phyloP scores from a whole-genome alignment of 805 yeast genomes.

The Ogataea ramenticola region DNA sequence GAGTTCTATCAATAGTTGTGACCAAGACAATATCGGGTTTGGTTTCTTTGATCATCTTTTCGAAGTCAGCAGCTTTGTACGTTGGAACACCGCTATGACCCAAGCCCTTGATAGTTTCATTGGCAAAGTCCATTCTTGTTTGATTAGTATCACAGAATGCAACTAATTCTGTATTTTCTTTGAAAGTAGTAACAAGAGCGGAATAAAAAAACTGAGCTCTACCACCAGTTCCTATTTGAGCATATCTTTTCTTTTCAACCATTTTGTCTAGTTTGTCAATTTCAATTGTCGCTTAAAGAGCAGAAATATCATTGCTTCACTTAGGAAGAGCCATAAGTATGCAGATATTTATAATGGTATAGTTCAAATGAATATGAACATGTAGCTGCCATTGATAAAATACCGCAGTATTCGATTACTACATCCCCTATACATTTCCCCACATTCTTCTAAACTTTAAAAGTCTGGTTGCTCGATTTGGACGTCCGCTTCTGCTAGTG shows the following conservation, averaged over 20 bases:
- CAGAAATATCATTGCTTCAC: no score
- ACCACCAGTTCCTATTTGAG: conserved; percentile 4
- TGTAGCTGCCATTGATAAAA: no score
- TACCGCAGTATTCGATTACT: no score
- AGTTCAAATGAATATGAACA: no score
- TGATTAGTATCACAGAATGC: conserved; percentile 3
- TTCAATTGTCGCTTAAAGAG: not conserved
- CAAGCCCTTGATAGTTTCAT: not conserved
- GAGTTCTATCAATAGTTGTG: conserved; percentile 3
- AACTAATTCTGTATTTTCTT: conserved; percentile 1
- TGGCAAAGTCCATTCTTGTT: conserved; percentile 1
- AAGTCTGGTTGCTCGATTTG: no score
- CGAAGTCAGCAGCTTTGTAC: not conserved
- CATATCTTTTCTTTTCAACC: conserved; percentile 2
- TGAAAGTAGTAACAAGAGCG: conserved; percentile 2
- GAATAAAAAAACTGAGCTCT: conserved; percentile 3
- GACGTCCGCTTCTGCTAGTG: not conserved
- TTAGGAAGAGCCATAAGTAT: no score
- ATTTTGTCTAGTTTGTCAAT: no score
- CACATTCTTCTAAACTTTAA: not conserved
- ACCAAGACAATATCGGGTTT: conserved; percentile 3
- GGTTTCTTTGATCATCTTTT: conserved; percentile 1
- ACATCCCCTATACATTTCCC: not conserved
- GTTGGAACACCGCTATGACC: conserved; percentile 1
- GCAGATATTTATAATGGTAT: no score